Base-by-base conservation (phyloP, 2,329 filamentous ascomycete species). In the Clonostachys solani region DNA sequence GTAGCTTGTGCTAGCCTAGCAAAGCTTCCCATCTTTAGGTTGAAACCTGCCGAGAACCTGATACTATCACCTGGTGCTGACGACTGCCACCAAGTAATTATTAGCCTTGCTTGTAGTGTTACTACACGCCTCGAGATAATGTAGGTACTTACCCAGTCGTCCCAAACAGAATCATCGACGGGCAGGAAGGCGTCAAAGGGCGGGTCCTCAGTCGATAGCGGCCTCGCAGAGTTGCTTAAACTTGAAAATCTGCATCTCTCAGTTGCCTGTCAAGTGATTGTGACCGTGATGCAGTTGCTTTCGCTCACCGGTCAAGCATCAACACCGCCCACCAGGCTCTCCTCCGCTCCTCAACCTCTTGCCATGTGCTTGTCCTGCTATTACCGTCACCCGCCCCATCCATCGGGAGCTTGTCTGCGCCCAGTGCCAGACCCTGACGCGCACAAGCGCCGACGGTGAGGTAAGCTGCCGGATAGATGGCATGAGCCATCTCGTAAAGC, bases 381-480 rank as follows among this genome's bases (percentile, higher is more conserved):
- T 43, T 35, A 35, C 19, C 35, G 35, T 33, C 42, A 29, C 46
- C 38, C 40, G 16, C 45, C 36, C 23, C n/a, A n/a, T 40, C 47
- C 12, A 36, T 7, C 18, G 41, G 49, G 35, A 49, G 18, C 37
- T 50, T 48, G 23, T 51, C 47, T 17, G 51, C 37, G 7, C 47
- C 45, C 18, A 54, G 33, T 12, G 50, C 50, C 2, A 50, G 17
- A 12, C 48, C 52, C 38, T 54, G 52, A 12, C 50, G 44, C 7
- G 46, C 49, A 38, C 49, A 49, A 12, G 45, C 49, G 8, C 52
- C 49, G 16, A 54, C 50, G 8, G 45, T 51, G 29, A 54, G 33
- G 23, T 52, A 52, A 3, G 50, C 52, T 7, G 52, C 52, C 9
- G 52, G 52, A 40, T 51, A 52, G 33, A 54, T 46, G 15, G 47